Base-by-base conservation (phyloP, 2,329 filamentous ascomycete species). In the Dothideomycetes sp. region DNA sequence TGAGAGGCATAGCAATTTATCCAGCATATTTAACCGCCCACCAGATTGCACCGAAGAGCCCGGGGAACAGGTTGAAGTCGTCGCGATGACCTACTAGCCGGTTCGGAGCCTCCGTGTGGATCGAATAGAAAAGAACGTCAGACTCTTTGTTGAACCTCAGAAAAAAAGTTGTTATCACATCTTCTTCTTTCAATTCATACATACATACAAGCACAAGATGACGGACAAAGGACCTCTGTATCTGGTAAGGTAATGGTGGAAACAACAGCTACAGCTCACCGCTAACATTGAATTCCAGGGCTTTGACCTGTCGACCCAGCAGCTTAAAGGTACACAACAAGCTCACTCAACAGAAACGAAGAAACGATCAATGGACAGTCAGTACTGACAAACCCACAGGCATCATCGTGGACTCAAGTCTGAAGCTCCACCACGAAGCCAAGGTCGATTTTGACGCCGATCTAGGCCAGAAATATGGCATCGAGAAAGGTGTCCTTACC, bases 361-460 rank as follows among this genome's bases (percentile, higher is more conserved):
- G 15, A 16, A 30, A 25, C 13, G 25, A 11, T 40, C 37, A 40
- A 40, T 40, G 32, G 37, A 40, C 37, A 18, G 20, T 19, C 16
- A 11, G 12, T 20, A 18, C n/a, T n/a, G n/a, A n/a, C n/a, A n/a
- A n/a, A n/a, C n/a, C 22, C 17, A 10, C 52, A 89, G 84, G 80
- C 51, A 80, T 96, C 50, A 82, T 91, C 37, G 83, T 96, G 50
- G 77, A 81, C 42, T 85, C 87, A 4, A 74, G 86, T 51, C 78
- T 96, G 48, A 82, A 82, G 53, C 81, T 91, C 36, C 69, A 84
- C 12, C 76, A 85, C 51, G 77, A 94, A 62, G 85, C 86, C 55
- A 94, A 93, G 60, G 88, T 94, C 60, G 88, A 94, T 64, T 96
- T 98, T 56, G 91, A 96, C 62, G 81, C 75, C 50, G 88, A 96